Base-by-base conservation (phyloP, 2,329 filamentous ascomycete species). In the Ophiostoma sp. region DNA sequence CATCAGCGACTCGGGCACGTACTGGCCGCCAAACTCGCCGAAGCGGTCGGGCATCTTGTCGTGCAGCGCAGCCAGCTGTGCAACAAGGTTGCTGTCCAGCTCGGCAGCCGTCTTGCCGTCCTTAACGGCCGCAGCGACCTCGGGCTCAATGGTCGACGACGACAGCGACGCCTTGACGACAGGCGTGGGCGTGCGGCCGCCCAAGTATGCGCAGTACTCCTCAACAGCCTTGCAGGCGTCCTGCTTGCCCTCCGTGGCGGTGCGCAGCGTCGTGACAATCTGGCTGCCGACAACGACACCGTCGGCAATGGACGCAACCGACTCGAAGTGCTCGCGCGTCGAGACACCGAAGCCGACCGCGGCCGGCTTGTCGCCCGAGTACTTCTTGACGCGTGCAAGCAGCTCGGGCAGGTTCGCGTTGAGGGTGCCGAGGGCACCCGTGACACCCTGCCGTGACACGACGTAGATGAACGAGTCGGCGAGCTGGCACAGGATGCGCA, bases 381-480 rank as follows among this genome's bases (percentile, higher is more conserved):
- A 97, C 77, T 89, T 89, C 82, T 97, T 95, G 40, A 99, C 95
- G 52, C 92, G 88, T 69, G 86, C 85, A 69, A 99, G 82, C 49
- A 99, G 85, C 66, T 90, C 88, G 14, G 93, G 92, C 45, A 99
- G 85, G 69, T 90, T 89, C 62, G 88, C 84, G 78, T 92, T 97
- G 75, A 99, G 81, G 40, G 87, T 88, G 45, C 93, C 93, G 0
- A 88, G 89, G 14, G 93, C 95, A 74, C 95, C 95, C 9, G 95
- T 99, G 68, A 98, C 94, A 74, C 95, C 95, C 90, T 97, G 96
- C 74, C 94, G 86, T 40, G 94, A 98, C 68, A 99, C 95, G 71
- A 99, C 93, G 78, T 99, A 99, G 80, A 99, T 96, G 82, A 98
- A 99, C 3, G 93, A 97, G 80, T 98, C 94, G 76, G 95, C 95